Evolutionary conservation across 176 grass and related monocot species (phyloP), one percentile per base, ranked within the genome.

Genomic region (Carex littledalei): DNA sequence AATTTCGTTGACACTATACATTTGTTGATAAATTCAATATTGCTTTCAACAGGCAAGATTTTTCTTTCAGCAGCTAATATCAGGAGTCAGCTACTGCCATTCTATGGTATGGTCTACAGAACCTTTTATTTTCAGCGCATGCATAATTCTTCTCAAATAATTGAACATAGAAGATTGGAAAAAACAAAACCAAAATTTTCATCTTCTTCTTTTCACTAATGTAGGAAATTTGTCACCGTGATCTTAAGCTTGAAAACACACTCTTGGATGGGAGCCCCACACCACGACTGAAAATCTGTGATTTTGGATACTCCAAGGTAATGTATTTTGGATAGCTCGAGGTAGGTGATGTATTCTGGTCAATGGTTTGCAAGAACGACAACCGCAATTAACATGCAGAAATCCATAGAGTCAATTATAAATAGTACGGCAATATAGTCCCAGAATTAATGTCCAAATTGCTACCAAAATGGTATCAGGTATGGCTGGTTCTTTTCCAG

Each of bases 281-380:
- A 87, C 95, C 95, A 45, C 91, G 89, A 0, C 82, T 98, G 41
- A 94, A 98, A 87, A 98, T 98, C 81, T 98, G 95, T 18, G 95
- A 98, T 78, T 98, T 98, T 73, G 95, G 95, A 83, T 98, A 98
- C 89, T 98, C 92, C 62, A 98, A 98, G 91, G 95, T 98, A 56
- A 11, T 59, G 22, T 29, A 29, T 29, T 68, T 17, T 34, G 55
- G 29, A 31, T 55, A 29, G 73, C 49, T 17, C 16, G 12, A 55
- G 21, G 14, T 52, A 55, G 21, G 14, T 52, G 31, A 16, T 31
- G 54, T 4, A n/a, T 54, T 29, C 12, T 6, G n/a, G 72, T 76
- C 20, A 55, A 45, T 31, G 16, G 11, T 55, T 54, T 17, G 12
- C 21, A 55, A 77, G 5, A 31, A 77, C 54, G 21, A 12, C 20